phyloP scores from a whole-genome alignment of 768 basidiomycete genomes.

The Tricholoma hemisulphureum region DNA sequence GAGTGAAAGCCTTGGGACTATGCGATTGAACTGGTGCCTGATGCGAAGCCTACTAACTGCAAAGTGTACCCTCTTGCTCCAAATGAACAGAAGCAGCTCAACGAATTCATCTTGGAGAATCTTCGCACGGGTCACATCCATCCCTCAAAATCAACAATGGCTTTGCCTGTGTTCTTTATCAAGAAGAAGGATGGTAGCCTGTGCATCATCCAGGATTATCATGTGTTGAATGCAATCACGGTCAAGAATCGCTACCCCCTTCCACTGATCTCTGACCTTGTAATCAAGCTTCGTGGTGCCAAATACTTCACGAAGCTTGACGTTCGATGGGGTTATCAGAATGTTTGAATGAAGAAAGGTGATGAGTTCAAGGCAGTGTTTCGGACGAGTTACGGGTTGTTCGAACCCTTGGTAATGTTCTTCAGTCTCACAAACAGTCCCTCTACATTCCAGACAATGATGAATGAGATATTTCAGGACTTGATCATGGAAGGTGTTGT shows the following conservation, averaged over 20 bases:
- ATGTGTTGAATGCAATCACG: background rate
- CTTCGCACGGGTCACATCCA: background rate
- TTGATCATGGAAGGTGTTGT: background rate
- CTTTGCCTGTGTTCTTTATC: background rate
- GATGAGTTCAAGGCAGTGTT: constrained; percentile 44
- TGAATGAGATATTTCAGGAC: background rate
- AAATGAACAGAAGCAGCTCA: background rate
- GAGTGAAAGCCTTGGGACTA: constrained; percentile 8
- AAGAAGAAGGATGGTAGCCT: background rate
- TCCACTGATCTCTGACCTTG: background rate
- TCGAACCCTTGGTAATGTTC: constrained; percentile 35
- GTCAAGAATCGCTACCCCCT: background rate
- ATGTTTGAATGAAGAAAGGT: constrained; percentile 17
- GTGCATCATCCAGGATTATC: background rate
- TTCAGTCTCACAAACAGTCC: constrained; percentile 12
- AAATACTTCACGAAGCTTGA: constrained; percentile 38
- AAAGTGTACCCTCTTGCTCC: constrained; percentile 6
- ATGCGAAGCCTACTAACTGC: background rate
- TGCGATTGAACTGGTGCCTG: constrained; percentile 12
- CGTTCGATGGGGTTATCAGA: constrained; percentile 1
- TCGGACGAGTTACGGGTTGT: constrained; percentile 28
- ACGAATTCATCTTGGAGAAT: background rate
- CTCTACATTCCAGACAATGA: background rate
- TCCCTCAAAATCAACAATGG: background rate
- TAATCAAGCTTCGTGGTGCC: constrained; percentile 11